Evolutionary conservation across 2,329 filamentous ascomycete genomes (phyloP), one percentile per base, ranked within the genome.

Genomic region (Pestalotiopsis sp.): DNA sequence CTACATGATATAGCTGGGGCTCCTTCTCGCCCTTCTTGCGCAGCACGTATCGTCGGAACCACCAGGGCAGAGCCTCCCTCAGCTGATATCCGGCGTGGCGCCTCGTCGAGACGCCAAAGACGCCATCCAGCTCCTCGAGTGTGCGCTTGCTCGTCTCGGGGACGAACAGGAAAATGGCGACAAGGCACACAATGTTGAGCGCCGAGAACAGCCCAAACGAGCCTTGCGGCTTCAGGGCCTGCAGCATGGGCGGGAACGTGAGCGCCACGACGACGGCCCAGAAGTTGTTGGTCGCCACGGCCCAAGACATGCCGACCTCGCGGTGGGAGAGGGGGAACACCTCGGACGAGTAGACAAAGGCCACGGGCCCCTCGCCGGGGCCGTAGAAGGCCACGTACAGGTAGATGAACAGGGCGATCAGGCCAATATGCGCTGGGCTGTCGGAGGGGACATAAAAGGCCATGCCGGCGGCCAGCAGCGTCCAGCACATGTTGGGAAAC

Each of bases 321-420:
- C 89, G 86, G 64, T 90, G 84, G 70, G 89, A 89, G 3, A 90
- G 80, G 5, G 89, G 89, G 73, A 90, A 91, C 1, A 87, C 88
- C 76, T 91, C 89, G 45, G 89, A 89, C 0, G 87, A 89, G 76
- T 91, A 91, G 0, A 87, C 90, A 74, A 90, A 91, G 0, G 89
- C 88, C 0, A 90, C 88, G 6, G 82, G 82, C 2, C 73, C 74
- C 63, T 73, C 72, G 4, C 74, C 73, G 9, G 74, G 74, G 12
- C 70, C 72, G 67, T 75, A 68, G 23, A 75, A 72, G 6, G 87
- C 88, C 1, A 85, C 87, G 71, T 92, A 92, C 14, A 92, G 76
- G 79, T 89, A 92, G 70, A 91, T 81, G 70, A 91, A 91, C 4
- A 90, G 79, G 0, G 89, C 87, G 14, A 91, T 85, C 0, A 88